Percentiles rank a stretch among this genome's conserved stretches.
Evolutionary conservation across 148 eudicot species (phyloP).

Genomic region (Rhododendron kiyosumense): DNA sequence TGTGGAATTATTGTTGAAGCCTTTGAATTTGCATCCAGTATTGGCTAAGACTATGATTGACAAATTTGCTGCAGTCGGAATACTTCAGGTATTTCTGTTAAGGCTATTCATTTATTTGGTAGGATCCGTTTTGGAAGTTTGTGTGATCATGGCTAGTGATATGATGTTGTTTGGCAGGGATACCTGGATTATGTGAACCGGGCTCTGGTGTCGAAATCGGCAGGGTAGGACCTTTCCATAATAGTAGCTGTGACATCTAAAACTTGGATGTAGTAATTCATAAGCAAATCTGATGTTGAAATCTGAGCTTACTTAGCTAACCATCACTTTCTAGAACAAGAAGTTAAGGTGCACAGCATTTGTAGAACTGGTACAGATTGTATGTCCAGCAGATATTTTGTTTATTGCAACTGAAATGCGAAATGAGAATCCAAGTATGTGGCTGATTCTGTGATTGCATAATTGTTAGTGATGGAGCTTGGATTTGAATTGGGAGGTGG

Average conservation of each 20-base stretch:
- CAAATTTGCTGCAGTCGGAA: conserved; percentile 96
- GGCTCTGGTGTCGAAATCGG: conserved; percentile 8
- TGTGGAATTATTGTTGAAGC: conserved; percentile 57
- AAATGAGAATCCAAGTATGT: neutral
- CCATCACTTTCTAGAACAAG: neutral
- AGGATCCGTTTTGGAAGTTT: neutral
- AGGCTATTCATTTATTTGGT: neutral
- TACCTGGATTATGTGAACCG: conserved; percentile 63
- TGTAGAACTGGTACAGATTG: neutral
- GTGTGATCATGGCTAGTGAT: neutral
- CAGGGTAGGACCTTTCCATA: neutral
- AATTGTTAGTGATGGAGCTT: too few species aligned
- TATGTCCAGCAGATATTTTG: neutral
- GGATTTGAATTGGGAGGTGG: neutral
- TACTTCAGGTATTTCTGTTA: conserved; percentile 63
- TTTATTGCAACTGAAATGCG: neutral
- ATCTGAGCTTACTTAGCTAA: neutral
- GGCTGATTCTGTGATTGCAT: neutral
- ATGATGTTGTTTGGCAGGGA: conserved; percentile 37
- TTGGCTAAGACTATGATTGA: conserved; percentile 60
- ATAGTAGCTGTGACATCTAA: neutral
- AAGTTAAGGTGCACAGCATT: neutral
- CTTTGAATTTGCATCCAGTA: conserved; percentile 63
- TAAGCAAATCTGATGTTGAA: neutral
- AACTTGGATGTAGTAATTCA: neutral